phyloP scores from a whole-genome alignment of 805 yeast genomes.

The Kuraishia cidri region DNA sequence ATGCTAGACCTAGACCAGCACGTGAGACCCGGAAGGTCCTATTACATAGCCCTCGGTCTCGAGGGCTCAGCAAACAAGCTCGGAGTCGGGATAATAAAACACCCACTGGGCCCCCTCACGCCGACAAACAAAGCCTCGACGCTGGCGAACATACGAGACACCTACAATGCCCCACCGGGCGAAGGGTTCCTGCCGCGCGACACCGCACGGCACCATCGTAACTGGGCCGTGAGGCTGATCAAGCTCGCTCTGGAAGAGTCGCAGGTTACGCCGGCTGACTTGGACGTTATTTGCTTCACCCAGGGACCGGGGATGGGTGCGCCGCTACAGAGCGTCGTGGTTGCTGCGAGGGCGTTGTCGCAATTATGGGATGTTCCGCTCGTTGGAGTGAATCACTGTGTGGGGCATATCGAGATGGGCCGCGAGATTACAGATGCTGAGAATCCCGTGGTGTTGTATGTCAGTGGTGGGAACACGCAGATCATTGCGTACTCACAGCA shows the following conservation, averaged over 20 bases:
- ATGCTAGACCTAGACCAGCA: slow-evolving; percentile 29
- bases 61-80: slow-evolving; percentile 97
- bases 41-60: slow-evolving; percentile 75
- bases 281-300: slow-evolving; percentile 85
- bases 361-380: slow-evolving; percentile 78
- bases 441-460: slow-evolving; percentile 96
- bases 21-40: slow-evolving; percentile 28
- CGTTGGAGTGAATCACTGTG: slow-evolving; percentile 94
- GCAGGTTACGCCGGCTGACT: slow-evolving; percentile 32
- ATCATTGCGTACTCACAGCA: slow-evolving; percentile 95
- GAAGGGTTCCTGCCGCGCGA: slow-evolving; percentile 96
- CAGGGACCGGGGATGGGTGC: slow-evolving; percentile 99
- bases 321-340: slow-evolving; percentile 86
- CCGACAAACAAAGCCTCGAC: slow-evolving; percentile 60
- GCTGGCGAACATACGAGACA: slow-evolving; percentile 86
- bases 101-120: slow-evolving; percentile 50
- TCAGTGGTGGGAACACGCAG: slow-evolving; percentile 98
- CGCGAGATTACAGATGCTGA: slow-evolving; percentile 95
- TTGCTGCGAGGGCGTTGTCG: slow-evolving; percentile 83
- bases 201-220: slow-evolving; percentile 92
- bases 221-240: slow-evolving; percentile 83
- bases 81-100: slow-evolving; percentile 89
- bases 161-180: slow-evolving; percentile 95
- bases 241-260: slow-evolving; percentile 61
- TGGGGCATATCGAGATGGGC: slow-evolving; percentile 99